Conservation (phyloP, 345 rosid genomes). For the Physaria fendleri region DNA sequence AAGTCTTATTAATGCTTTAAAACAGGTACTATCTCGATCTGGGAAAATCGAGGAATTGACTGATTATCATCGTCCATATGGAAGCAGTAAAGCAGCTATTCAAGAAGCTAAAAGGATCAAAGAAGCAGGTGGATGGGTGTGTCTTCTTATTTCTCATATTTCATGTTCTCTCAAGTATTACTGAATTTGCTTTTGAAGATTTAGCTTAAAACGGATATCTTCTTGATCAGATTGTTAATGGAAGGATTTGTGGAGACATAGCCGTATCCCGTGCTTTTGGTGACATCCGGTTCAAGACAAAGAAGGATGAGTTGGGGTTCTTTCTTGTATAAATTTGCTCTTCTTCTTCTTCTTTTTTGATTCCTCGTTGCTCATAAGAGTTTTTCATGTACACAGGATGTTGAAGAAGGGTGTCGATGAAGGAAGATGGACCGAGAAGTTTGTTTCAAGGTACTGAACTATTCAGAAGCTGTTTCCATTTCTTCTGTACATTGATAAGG, state of each 20-base stretch:
- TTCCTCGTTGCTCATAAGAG: slow-evolving; percentile 7
- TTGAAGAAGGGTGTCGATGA: slow-evolving; percentile 76
- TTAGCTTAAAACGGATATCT: background rate
- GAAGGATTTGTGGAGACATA: slow-evolving; percentile 94
- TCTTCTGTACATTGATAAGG: background rate
- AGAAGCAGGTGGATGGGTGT: slow-evolving; percentile 99
- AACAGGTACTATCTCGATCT: slow-evolving; percentile 72
- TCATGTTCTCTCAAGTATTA: background rate
- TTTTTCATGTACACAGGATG: slow-evolving; percentile 57
- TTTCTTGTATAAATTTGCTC: slow-evolving; percentile 8
- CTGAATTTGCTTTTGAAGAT: background rate
- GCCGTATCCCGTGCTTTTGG: slow-evolving; percentile 96
- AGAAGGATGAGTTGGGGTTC: slow-evolving; percentile 66
- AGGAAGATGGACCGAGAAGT: slow-evolving; percentile 87
- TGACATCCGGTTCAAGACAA: slow-evolving; percentile 80
- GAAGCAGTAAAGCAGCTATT: slow-evolving; percentile 59
- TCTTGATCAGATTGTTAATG: slow-evolving; percentile 56
- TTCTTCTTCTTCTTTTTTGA: background rate
- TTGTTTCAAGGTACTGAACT: slow-evolving; percentile 59
- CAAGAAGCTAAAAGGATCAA: slow-evolving; percentile 78
- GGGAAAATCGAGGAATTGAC: slow-evolving; percentile 68
- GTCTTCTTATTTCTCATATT: slow-evolving; percentile 23
- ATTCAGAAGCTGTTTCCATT: background rate
- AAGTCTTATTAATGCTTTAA: background rate
- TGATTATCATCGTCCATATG: slow-evolving; percentile 84